These are phyloP conservation scores for Prunus mira DNA, from an alignment of 306 rosid genomes.

Conservation along the genomic window DNA sequence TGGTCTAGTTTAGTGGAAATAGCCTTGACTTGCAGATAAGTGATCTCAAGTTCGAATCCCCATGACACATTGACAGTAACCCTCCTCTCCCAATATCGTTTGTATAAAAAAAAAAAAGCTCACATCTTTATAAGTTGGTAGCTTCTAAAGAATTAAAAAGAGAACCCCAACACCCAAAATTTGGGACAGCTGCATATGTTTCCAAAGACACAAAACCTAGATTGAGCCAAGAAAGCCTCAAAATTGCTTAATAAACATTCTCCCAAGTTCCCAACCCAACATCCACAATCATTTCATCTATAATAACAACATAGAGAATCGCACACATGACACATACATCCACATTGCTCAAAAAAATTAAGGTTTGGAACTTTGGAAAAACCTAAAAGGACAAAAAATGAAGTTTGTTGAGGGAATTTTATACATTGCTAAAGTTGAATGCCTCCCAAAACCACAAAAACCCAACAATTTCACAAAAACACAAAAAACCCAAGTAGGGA, in stretches of 20 bases:
- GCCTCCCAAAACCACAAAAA: slow-evolving; percentile 21
- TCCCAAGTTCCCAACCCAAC: slow-evolving; percentile 8
- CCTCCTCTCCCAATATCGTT: not conserved
- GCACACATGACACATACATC: slow-evolving; percentile 12
- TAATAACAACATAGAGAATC: slow-evolving; percentile 8
- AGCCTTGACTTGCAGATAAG: too few relatives aligned
- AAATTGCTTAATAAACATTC: slow-evolving; percentile 16
- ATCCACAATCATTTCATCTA: slow-evolving; percentile 25
- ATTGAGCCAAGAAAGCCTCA: slow-evolving; percentile 31
- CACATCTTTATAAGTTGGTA: slow-evolving; percentile 10
- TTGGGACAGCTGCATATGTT: slow-evolving; percentile 48
- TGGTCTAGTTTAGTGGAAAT: too few relatives aligned
- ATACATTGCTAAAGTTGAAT: slow-evolving; percentile 10
- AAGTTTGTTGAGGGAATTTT: not conserved
- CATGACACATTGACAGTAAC: too few relatives aligned
- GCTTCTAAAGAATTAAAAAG: slow-evolving; percentile 26
- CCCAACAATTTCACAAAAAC: slow-evolving; percentile 20
- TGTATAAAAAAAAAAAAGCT: not conserved
- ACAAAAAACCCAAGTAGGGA: slow-evolving; percentile 10
- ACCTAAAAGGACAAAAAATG: not conserved
- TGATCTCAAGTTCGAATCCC: not conserved
- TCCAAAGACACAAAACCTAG: slow-evolving; percentile 40
- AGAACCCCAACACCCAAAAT: slow-evolving; percentile 29
- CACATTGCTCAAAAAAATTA: slow-evolving; percentile 21
- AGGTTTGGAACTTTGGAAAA: not conserved